Base-by-base conservation (phyloP, 371 early-diverging fungal genomes). In the Chytridiales sp. region DNA sequence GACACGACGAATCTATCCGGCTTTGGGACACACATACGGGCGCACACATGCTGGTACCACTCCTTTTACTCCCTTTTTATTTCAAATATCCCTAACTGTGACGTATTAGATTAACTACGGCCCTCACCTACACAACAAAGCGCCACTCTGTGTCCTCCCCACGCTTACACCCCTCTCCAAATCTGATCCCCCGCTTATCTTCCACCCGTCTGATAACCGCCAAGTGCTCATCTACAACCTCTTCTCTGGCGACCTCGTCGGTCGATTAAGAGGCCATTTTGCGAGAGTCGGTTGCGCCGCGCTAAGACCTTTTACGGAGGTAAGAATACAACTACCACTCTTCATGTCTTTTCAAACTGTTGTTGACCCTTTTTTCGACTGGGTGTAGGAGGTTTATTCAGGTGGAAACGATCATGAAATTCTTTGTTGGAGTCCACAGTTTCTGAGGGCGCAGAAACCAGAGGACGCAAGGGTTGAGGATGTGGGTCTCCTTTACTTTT, bases 11-110 rank as follows among this genome's bases (percentile, higher is more conserved):
- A 59, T 79, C 75, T 55, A 77, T 90, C 55, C 87, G 89, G 41
- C 67, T 88, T 34, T 94, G 93, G 93, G 86, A 92, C 74, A 73
- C 87, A n/a, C 63, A 74, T 39, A 83, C 79, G 6, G 88, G 87
- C 22, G 75, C 69, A 22, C 83, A 87, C 61, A 79, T 80, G 6
- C 70, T 87, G 40, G 83, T n/a, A n/a, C n/a, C n/a, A n/a, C n/a
- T n/a, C n/a, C n/a, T n/a, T n/a, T 86, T 21, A 3, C 2, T 49
- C 15, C 21, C n/a, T n/a, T n/a, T n/a, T n/a, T n/a, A n/a, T n/a
- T n/a, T n/a, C n/a, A 29, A 21, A 2, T 22, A 29, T 44, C 41
- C 1, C 11, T 11, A 17, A 68, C 59, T 57, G n/a, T n/a, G n/a
- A n/a, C n/a, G n/a, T n/a, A n/a, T n/a, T n/a, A n/a, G n/a, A n/a